Base-by-base conservation (phyloP, 23 red algal species). In the Gracilaria gracilis region DNA sequence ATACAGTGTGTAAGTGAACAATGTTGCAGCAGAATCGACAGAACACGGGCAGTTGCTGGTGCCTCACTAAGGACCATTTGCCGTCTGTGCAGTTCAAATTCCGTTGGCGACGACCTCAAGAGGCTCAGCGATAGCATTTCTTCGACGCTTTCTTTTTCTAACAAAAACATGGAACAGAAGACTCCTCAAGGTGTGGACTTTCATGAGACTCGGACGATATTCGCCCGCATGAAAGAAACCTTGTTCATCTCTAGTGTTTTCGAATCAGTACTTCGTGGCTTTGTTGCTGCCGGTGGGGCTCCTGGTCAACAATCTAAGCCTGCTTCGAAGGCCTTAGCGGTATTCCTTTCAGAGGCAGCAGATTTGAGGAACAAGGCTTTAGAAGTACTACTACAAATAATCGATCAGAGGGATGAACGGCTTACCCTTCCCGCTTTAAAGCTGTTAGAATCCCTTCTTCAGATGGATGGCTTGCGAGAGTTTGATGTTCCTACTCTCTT, bases 1-100 rank as follows among this genome's bases (percentile, higher is more conserved):
- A 61, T 92, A 62, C 48, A 77, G 49, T 57, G 50, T 73, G 33
- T 87, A 33, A 40, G 50, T 19, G 48, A 82, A 31, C 75, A 94
- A 58, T 79, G 82, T 37, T 87, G 83, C 67, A 71, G 84, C 61
- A 65, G 82, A 48, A 94, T 94, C 25, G 92, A 94, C 67, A 67
- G 92, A 38, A 94, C 92, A 11, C 53, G 92, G 20, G 74, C 47
- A 51, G 83, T 94, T n/a, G 92, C 92, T 9, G 87, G 87, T 28
- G 27, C 51, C n/a, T 29, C 73, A 34, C 38, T 90, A 7, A 81
- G 54, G 53, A 46, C n/a, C 23, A 39, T 80, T 61, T 90, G 87
- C 35, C 46, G 37, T 28, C 9, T 75, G 23, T 80, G 76, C 2
- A 55, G 48, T 31, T 40, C 48, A 28, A 70, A 51, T 16, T 14